These are phyloP conservation scores for Neofusicoccum cordaticola DNA, from an alignment of 2,329 filamentous ascomycete species.

Conservation along the genomic window DNA sequence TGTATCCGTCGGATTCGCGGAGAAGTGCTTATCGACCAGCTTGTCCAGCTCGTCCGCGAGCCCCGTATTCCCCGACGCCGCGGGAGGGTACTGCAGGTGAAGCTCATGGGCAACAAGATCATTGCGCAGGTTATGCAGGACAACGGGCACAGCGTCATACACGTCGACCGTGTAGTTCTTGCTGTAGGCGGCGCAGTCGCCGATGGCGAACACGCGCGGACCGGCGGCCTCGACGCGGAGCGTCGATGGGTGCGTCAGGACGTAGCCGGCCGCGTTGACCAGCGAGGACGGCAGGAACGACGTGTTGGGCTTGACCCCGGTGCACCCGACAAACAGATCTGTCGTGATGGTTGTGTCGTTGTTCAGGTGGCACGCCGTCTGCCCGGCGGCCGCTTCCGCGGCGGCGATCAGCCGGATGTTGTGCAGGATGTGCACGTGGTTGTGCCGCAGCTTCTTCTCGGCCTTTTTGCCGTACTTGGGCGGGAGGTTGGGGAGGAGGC, in stretches of 20 bases:
- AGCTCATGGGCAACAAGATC: conserved; percentile 35
- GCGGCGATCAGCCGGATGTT: conserved; percentile 25
- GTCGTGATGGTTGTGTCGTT: conserved; percentile 30
- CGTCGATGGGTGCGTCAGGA: conserved; percentile 26
- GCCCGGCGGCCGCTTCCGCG: conserved; percentile 21
- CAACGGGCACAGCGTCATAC: conserved; percentile 34
- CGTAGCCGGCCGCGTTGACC: conserved; percentile 27
- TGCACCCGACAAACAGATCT: conserved; percentile 38
- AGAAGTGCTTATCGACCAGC: conserved; percentile 25
- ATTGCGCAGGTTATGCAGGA: conserved; percentile 33
- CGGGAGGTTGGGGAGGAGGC: conserved; percentile 31
- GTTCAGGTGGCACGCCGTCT: conserved; percentile 26
- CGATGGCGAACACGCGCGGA: conserved; percentile 34
- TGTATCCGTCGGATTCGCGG: conserved; percentile 19
- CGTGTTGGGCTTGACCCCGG: conserved; percentile 33
- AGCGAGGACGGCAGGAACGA: conserved; percentile 27
- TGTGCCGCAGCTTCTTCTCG: conserved; percentile 28
- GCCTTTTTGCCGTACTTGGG: conserved; percentile 28
- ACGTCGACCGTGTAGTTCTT: conserved; percentile 34
- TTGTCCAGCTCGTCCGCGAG: conserved; percentile 24
- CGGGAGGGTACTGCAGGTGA: conserved; percentile 20
- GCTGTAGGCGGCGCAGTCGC: conserved; percentile 33
- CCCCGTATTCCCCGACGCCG: conserved; percentile 13
- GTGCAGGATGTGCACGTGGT: conserved; percentile 32
- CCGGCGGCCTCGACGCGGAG: conserved; percentile 28